Conservation (phyloP, 352 stramenopile genomes). For the Globisporangium parvum region DNA sequence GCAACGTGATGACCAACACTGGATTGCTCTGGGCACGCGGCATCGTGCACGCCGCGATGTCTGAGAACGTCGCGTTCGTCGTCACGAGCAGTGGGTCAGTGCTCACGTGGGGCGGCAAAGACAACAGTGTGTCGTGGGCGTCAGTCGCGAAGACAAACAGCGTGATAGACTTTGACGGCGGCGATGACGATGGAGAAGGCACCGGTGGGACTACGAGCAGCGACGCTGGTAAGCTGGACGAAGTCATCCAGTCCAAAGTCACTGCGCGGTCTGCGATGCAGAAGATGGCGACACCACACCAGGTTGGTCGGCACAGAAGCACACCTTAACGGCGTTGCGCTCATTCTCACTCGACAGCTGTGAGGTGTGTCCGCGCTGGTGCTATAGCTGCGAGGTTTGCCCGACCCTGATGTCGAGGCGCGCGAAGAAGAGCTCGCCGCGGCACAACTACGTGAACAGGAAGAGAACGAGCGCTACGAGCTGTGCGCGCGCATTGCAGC, state of each 20-base stretch:
- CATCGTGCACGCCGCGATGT: conserved; percentile 68
- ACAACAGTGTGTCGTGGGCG: conserved; percentile 32
- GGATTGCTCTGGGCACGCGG: conserved; percentile 86
- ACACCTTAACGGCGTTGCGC: not conserved
- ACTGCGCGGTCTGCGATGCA: conserved; percentile 43
- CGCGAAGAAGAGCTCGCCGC: conserved; percentile 43
- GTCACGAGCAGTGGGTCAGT: conserved; percentile 77
- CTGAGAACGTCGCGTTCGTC: conserved; percentile 84
- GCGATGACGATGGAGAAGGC: conserved; percentile 10
- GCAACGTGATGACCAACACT: conserved; percentile 84
- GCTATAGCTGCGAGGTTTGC: conserved; percentile 29
- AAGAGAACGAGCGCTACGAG: conserved; percentile 52
- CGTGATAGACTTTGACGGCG: conserved; percentile 5
- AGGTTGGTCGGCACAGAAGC: conserved; percentile 16
- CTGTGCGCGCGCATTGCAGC: conserved; percentile 12
- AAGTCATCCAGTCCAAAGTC: conserved; percentile 20
- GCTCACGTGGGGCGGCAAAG: conserved; percentile 87
- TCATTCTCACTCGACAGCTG: not conserved
- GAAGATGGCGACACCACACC: conserved; percentile 38
- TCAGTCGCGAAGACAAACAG: conserved; percentile 18
- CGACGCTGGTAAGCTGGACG: not conserved
- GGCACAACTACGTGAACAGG: conserved; percentile 36
- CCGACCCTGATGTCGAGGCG: conserved; percentile 36
- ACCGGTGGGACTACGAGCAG: conserved; percentile 24
- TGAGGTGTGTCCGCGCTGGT: not conserved